Percentiles rank a stretch among this genome's conserved stretches.
These are phyloP conservation scores for Datisca glomerata DNA, from an alignment of 306 rosid species.

Conservation along the genomic window DNA sequence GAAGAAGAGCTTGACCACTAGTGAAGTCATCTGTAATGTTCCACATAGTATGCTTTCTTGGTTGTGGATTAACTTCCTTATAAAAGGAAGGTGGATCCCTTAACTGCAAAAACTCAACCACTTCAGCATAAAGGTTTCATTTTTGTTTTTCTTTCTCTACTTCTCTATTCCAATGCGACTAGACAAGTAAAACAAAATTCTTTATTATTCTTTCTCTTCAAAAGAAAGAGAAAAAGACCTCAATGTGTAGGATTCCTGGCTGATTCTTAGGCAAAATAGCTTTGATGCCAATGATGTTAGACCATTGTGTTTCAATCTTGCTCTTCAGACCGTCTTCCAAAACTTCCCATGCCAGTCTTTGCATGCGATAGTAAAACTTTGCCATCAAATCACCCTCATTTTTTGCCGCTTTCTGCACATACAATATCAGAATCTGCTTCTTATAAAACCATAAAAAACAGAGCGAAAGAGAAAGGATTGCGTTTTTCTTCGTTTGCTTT, in stretches of 20 bases:
- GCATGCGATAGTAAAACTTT: slow-evolving; percentile 81
- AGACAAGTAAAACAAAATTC: too few relatives aligned
- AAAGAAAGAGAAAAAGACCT: slow-evolving; percentile 17
- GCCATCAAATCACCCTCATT: slow-evolving; percentile 83
- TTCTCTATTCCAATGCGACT: too few relatives aligned
- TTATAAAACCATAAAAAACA: not conserved
- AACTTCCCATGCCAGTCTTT: slow-evolving; percentile 88
- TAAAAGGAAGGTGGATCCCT: slow-evolving; percentile 72
- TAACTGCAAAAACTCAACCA: too few relatives aligned
- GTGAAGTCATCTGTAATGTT: slow-evolving; percentile 77
- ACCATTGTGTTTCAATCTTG: slow-evolving; percentile 91
- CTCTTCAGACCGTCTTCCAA: slow-evolving; percentile 84
- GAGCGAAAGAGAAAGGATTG: too few relatives aligned
- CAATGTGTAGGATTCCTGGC: slow-evolving; percentile 56
- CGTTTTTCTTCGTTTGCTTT: too few relatives aligned
- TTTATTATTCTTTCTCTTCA: too few relatives aligned
- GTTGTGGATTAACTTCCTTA: slow-evolving; percentile 86
- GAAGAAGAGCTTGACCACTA: slow-evolving; percentile 57
- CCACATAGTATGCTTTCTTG: slow-evolving; percentile 88
- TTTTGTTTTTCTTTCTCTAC: too few relatives aligned
- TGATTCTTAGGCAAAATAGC: slow-evolving; percentile 69
- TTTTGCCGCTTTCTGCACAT: slow-evolving; percentile 62
- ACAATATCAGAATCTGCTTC: slow-evolving; percentile 6
- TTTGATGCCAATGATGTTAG: slow-evolving; percentile 68
- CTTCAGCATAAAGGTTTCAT: too few relatives aligned